Base-by-base conservation (phyloP, 2,329 filamentous ascomycete genomes). In the Clathrospora elynae region DNA sequence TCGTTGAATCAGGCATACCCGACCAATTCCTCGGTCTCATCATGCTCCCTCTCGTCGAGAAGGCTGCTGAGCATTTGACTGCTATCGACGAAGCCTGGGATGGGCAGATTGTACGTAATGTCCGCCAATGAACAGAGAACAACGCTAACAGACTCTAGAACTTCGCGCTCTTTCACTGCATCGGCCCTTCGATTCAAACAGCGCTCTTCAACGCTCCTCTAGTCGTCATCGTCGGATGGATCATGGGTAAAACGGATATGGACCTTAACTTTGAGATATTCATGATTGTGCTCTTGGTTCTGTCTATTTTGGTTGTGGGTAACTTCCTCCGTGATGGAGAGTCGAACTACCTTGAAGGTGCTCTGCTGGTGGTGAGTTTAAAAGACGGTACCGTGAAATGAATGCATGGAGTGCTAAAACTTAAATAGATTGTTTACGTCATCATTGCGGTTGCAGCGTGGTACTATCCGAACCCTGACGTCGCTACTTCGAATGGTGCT, bases 301-400 rank as follows among this genome's bases (percentile, higher is more conserved):
- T 96, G 19, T 83, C 88, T 13, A 92, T 96, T 59, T 76, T 96
- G 18, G 90, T 91, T 0, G 88, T 95, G 0, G 89, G 90, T 1
- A 88, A 90, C 59, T 95, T 96, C 68, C 71, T 96, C 39, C 78
- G 90, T 18, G 91, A 96, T 64, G 85, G 89, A 55, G 92, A 93
- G 76, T 89, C 84, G 46, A 95, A 96, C 60, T 96, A 95, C 62
- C 79, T 96, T 2, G 91, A 96, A 67, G 91, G 91, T 1, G 81
- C 84, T 14, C 78, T 96, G 13, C 87, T 89, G 49, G 81, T 96
- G 16, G 62, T 67, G 51, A 52, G 61, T 29, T 6, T 19, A 24
- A 6, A 24, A 6, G 8, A 29, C 26, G 7, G 11, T 14, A 4
- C 6, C 4, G 11, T 29, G 3, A 14, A 20, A 14, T 7, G 22